These are phyloP conservation scores for Scalesia atractyloides DNA, from an alignment of 129 eudicot species.

Conservation along the genomic window DNA sequence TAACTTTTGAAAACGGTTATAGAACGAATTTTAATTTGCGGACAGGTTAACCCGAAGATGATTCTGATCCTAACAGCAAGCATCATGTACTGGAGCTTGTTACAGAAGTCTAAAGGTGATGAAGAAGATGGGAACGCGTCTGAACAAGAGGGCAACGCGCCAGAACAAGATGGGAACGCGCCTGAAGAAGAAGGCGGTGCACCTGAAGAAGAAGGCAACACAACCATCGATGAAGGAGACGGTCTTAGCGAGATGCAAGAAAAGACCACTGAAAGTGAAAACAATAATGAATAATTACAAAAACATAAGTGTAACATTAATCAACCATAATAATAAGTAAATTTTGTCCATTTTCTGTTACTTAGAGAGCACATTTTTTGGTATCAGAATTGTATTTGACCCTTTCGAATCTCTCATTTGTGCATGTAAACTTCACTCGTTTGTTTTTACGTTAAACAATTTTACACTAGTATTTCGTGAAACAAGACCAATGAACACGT, in stretches of 20 bases:
- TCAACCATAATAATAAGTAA: conserved; percentile 8
- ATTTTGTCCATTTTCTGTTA: neutral
- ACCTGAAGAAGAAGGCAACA: conserved; percentile 24
- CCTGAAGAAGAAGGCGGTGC: neutral
- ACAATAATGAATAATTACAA: conserved; percentile 18
- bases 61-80: conserved; percentile 80
- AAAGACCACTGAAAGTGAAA: conserved; percentile 13
- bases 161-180: neutral
- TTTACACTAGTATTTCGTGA: neutral
- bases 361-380: neutral
- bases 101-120: conserved; percentile 44
- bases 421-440: conserved; percentile 30
- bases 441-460: conserved; percentile 11
- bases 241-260: conserved; percentile 15
- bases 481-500: neutral
- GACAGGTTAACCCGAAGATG: conserved; percentile 93
- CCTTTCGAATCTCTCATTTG: neutral
- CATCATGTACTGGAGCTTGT: conserved; percentile 96
- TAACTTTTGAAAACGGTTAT: neutral
- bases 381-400: conserved; percentile 11
- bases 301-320: conserved; percentile 8
- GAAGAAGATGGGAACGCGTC: conserved; percentile 30
- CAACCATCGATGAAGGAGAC: conserved; percentile 22
- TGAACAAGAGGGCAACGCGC: conserved; percentile 34
- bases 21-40: neutral